A percentile compares a stretch with the other conserved stretches of the same genome.
These are phyloP conservation scores for Boletus rufocinnamomeus DNA, from an alignment of 768 basidiomycete species.

Conservation along the genomic window DNA sequence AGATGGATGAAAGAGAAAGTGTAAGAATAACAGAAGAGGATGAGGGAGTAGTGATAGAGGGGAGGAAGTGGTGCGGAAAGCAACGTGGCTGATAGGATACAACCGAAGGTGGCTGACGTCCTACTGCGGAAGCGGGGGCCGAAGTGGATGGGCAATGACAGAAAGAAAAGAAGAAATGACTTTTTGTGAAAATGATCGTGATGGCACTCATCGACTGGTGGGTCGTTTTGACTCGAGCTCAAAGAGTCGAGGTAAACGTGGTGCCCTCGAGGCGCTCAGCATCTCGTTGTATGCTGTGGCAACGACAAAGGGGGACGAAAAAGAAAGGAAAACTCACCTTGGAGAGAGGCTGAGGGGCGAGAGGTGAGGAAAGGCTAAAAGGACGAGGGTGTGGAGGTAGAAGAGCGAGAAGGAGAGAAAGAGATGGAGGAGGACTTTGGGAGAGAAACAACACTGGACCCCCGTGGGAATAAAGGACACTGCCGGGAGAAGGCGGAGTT, in stretches of 20 bases:
- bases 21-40: slow-evolving; percentile 18
- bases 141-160: slow-evolving; percentile 1
- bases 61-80: slow-evolving; percentile 35
- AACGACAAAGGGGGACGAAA: slow-evolving; percentile 2
- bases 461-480: slow-evolving; percentile 39
- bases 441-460: slow-evolving; percentile 48
- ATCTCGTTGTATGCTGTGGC: slow-evolving; percentile 16
- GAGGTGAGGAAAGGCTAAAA: slow-evolving; percentile 20
- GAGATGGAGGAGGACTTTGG: slow-evolving; percentile 32
- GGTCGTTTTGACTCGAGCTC: slow-evolving; percentile 7
- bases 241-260: slow-evolving; percentile 28
- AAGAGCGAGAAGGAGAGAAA: slow-evolving; percentile 33
- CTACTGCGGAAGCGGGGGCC: slow-evolving; percentile 11
- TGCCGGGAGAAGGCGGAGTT: slow-evolving; percentile 45
- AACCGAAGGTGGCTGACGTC: slow-evolving; percentile 41
- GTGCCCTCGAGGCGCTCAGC: slow-evolving; percentile 30
- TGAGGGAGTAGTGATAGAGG: slow-evolving; percentile 25
- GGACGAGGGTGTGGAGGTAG: slow-evolving; percentile 27
- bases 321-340: slow-evolving; percentile 26
- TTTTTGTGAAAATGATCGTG: slow-evolving; percentile 3
- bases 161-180: background rate
- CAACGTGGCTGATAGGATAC: slow-evolving; percentile 31
- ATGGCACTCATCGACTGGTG: slow-evolving; percentile 3
- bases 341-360: slow-evolving; percentile 10
- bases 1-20: slow-evolving; percentile 5